Conservation (phyloP, 345 rosid genomes). For the Populus euphratica region DNA sequence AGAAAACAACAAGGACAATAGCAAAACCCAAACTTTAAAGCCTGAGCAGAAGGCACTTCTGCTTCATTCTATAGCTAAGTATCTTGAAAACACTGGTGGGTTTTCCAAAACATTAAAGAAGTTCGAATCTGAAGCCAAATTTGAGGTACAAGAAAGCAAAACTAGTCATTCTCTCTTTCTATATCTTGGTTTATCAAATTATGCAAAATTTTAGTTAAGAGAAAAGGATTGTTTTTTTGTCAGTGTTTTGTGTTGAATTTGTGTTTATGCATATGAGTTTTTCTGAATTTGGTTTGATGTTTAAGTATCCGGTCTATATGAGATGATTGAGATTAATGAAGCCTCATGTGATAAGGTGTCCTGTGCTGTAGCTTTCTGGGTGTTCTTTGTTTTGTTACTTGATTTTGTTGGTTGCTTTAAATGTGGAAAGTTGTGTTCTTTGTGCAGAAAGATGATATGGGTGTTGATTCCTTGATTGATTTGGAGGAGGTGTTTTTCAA, state of each 20-base stretch:
- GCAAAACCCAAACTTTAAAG: conserved; percentile 17
- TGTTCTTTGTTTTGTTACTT: not conserved
- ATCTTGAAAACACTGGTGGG: conserved; percentile 52
- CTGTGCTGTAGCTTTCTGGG: not conserved
- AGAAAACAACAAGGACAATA: not conserved
- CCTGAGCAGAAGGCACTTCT: conserved; percentile 41
- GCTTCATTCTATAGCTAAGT: conserved; percentile 51
- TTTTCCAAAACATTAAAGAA: conserved; percentile 70
- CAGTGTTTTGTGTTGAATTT: not conserved
- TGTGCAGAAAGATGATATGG: conserved; percentile 51
- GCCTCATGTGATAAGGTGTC: not conserved
- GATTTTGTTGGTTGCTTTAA: not conserved
- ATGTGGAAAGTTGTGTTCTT: not conserved
- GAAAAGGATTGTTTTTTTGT: not conserved
- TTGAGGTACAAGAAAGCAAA: conserved; percentile 36
- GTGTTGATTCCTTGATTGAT: conserved; percentile 30
- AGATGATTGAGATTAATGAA: not conserved
- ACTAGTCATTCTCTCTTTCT: not conserved
- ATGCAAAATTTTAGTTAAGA: not conserved
- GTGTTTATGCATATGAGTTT: not conserved
- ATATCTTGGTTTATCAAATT: not conserved
- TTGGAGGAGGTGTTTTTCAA: conserved; percentile 56
- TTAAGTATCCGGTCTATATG: not conserved
- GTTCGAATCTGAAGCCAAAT: conserved; percentile 54
- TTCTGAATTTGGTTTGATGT: not conserved